Percentiles rank a stretch among this genome's conserved stretches.
These are phyloP conservation scores for Earliella scabrosa DNA, from an alignment of 1,284 basidiomycete species.

Conservation along the genomic window DNA sequence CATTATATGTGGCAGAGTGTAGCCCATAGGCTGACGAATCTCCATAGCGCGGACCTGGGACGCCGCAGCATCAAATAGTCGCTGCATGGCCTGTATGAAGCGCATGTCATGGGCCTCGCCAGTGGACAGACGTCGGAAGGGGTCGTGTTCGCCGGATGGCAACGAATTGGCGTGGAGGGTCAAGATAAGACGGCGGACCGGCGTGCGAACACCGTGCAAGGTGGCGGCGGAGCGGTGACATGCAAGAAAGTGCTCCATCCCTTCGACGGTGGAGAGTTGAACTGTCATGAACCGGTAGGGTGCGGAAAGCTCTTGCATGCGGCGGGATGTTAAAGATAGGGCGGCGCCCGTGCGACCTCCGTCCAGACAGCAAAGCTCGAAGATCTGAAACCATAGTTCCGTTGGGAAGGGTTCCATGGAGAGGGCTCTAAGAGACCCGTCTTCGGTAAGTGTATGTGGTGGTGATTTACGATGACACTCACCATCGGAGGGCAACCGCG, in stretches of 20 bases:
- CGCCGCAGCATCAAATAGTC: conserved; percentile 3
- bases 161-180: conserved; percentile 4
- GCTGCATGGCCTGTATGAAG: neutral
- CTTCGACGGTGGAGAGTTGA: neutral
- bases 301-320: conserved; percentile 6
- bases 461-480: too few relatives aligned
- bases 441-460: too few relatives aligned
- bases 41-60: conserved; percentile 5
- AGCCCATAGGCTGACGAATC: neutral
- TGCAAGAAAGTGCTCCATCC: conserved; percentile 6
- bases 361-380: conserved; percentile 11
- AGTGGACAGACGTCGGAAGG: neutral
- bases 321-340: conserved; percentile 7
- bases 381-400: conserved; percentile 9
- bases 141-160: conserved; percentile 4
- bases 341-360: conserved; percentile 8
- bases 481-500: neutral
- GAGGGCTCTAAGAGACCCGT: too few relatives aligned
- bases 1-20: conserved; percentile 1
- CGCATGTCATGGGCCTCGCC: conserved; percentile 1
- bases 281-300: conserved; percentile 13
- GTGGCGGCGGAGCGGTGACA: neutral
- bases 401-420: conserved; percentile 2
- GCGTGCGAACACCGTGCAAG: neutral
- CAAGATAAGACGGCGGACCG: conserved; percentile 14